Base-by-base conservation (phyloP, 805 yeast species). In the Pichia phayaonensis region DNA sequence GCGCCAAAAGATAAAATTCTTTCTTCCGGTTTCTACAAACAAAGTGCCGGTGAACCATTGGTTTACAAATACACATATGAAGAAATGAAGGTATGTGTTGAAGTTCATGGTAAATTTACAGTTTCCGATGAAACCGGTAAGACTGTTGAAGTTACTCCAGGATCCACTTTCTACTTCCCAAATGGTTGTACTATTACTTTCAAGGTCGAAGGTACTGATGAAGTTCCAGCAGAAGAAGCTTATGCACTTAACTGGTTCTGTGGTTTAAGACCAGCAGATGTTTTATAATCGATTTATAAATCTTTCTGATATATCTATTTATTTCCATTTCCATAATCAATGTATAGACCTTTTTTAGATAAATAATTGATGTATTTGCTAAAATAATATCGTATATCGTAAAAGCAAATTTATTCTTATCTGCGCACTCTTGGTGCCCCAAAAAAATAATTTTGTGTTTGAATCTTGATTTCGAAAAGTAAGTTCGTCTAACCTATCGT, bases 121-220 rank as follows among this genome's bases (percentile, higher is more conserved):
- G 72, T 83, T 59, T 60, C 78, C 52, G 89, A 83, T 59, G 84
- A 80, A 68, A 74, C 81, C 48, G 89, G 89, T 23, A 71, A 72
- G 64, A 71, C 72, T 54, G 81, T 78, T 47, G 70, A 68, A 49
- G 83, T 76, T 49, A 64, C 72, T 42, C 84, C 84, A 47, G 89
- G 89, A 48, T 88, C 83, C 59, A 81, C 80, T 27, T 75, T 83
- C 58, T 81, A 75, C 73, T 79, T 83, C 70, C 77, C 74, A 60
- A 79, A 81, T 63, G 88, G 86, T n/a, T 70, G 79, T 55, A 80
- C 85, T 47, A 77, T 83, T 59, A 83, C 83, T 51, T 79, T 83
- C 67, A 73, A 80, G 53, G 74, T 77, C 47, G 65, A 61, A 55
- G 72, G 73, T 48, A 62, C 66, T 45, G 63, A 60, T 40, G 63